phyloP scores from a whole-genome alignment of 345 rosid species.

The Dipteronia sinensis region DNA sequence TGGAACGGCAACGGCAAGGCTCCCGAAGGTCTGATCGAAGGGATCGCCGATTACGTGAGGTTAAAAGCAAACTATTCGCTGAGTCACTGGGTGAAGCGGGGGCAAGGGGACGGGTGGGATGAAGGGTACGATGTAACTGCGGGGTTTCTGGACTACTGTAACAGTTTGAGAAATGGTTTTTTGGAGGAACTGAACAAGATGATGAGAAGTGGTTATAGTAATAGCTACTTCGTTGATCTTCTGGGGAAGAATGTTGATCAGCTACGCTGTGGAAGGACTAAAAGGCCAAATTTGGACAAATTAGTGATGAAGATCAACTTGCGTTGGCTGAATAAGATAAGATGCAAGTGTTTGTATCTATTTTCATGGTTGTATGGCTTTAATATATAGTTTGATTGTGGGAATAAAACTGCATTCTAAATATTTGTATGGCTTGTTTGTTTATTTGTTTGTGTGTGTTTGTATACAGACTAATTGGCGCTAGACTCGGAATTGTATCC shows the following conservation, averaged over 20 bases:
- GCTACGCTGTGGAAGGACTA: conserved; percentile 39
- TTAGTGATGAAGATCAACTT: neutral
- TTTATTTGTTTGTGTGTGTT: too few relatives aligned
- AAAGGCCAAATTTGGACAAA: conserved; percentile 45
- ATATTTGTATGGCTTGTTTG: too few relatives aligned
- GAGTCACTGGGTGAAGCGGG: conserved; percentile 24
- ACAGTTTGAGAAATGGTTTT: conserved; percentile 33
- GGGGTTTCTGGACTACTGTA: conserved; percentile 27
- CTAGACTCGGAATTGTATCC: too few relatives aligned
- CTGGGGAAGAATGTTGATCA: conserved; percentile 33
- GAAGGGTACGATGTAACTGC: conserved; percentile 28
- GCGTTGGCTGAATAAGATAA: too few relatives aligned
- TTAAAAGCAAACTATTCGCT: conserved; percentile 25
- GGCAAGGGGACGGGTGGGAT: conserved; percentile 28
- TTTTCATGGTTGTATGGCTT: too few relatives aligned
- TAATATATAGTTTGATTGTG: too few relatives aligned
- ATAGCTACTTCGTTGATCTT: conserved; percentile 22
- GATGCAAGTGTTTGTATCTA: too few relatives aligned
- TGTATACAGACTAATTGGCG: too few relatives aligned
- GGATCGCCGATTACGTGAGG: conserved; percentile 33
- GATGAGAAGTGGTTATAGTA: conserved; percentile 24
- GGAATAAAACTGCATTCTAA: too few relatives aligned
- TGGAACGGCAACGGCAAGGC: conserved; percentile 16
- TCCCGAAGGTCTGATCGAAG: conserved; percentile 22
- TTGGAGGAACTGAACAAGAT: conserved; percentile 35